Conservation (phyloP, 768 basidiomycete genomes). For the Lentinula sp. region DNA sequence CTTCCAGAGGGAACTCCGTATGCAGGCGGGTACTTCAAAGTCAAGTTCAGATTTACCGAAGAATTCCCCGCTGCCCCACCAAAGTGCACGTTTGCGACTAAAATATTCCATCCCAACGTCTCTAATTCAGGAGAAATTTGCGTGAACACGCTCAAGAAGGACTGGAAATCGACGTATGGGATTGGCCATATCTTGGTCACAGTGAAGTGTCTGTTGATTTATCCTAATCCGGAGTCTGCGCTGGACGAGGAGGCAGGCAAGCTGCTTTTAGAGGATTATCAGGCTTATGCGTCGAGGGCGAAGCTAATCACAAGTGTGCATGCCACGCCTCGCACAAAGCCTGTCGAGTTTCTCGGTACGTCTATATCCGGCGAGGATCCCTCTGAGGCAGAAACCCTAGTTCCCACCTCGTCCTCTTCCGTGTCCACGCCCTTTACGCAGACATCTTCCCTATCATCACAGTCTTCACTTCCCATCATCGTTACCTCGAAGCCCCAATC, state of each 20-base stretch:
- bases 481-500: constrained; percentile 16
- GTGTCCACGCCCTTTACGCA: constrained; percentile 22
- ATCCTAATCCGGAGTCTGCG: constrained; percentile 95
- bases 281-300: constrained; percentile 81
- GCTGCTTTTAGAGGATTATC: constrained; percentile 83
- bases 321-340: constrained; percentile 73
- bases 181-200: constrained; percentile 89
- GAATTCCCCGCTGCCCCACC: constrained; percentile 94
- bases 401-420: constrained; percentile 7
- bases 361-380: constrained; percentile 14
- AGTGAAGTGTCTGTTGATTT: constrained; percentile 92
- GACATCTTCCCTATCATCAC: constrained; percentile 19
- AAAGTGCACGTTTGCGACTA: constrained; percentile 86
- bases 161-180: constrained; percentile 90
- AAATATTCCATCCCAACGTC: constrained; percentile 97
- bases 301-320: constrained; percentile 88
- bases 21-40: constrained; percentile 60
- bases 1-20: constrained; percentile 57
- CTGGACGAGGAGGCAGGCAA: constrained; percentile 96
- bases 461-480: constrained; percentile 21
- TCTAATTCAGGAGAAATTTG: constrained; percentile 89
- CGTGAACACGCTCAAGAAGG: constrained; percentile 95
- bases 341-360: constrained; percentile 62
- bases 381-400: constrained; percentile 5
- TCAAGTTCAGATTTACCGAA: constrained; percentile 85